These are phyloP conservation scores for Myxozyma geophila DNA, from an alignment of 805 yeast species.

Conservation along the genomic window DNA sequence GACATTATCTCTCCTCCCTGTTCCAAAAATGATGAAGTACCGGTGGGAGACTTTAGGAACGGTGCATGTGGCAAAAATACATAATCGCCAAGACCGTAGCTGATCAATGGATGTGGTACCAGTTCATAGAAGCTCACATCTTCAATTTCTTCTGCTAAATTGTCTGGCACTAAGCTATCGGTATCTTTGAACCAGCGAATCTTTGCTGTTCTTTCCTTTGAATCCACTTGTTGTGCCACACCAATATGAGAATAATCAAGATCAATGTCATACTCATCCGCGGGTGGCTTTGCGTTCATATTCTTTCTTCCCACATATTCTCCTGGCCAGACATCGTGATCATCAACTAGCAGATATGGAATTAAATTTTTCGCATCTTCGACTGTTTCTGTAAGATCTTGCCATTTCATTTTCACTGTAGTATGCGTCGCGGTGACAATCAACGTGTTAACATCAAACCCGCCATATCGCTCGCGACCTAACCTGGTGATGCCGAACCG, in stretches of 20 bases:
- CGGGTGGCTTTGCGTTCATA: background rate
- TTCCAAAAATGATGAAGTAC: background rate
- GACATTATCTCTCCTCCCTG: conserved; percentile 24
- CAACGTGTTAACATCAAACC: conserved; percentile 33
- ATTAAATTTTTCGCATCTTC: conserved; percentile 23
- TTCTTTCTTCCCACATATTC: conserved; percentile 31
- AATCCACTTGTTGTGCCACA: conserved; percentile 31
- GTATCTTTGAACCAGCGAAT: conserved; percentile 33
- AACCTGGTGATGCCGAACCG: conserved; percentile 18
- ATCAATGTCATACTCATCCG: conserved; percentile 13
- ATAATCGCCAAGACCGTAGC: conserved; percentile 30
- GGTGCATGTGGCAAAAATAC: conserved; percentile 34
- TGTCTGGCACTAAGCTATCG: conserved; percentile 24
- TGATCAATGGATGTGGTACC: conserved; percentile 30
- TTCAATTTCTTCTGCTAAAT: conserved; percentile 20
- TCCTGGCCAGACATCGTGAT: conserved; percentile 37
- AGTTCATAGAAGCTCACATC: conserved; percentile 35
- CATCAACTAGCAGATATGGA: conserved; percentile 33
- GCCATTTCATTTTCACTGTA: conserved; percentile 31
- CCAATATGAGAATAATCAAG: conserved; percentile 32
- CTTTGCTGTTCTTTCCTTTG: conserved; percentile 29
- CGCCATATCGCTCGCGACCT: conserved; percentile 31
- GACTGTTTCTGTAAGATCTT: conserved; percentile 21
- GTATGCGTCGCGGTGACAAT: conserved; percentile 27
- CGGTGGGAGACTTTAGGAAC: conserved; percentile 5